phyloP scores from a whole-genome alignment of 768 basidiomycete genomes.

The Pleurotus sapidus region DNA sequence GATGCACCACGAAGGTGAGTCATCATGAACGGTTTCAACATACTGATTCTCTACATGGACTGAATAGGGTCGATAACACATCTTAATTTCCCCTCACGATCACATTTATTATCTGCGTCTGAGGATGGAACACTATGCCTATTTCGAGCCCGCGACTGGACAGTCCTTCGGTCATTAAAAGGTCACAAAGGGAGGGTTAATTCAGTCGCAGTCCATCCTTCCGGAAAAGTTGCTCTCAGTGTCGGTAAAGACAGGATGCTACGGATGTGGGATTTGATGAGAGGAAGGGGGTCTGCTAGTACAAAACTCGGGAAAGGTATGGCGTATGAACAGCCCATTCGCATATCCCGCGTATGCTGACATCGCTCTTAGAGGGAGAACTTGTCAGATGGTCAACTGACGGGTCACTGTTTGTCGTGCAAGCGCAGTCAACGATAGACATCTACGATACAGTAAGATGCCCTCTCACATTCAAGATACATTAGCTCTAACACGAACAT shows the following conservation, averaged over 20 bases:
- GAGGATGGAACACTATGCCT: constrained; percentile 90
- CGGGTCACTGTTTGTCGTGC: constrained; percentile 79
- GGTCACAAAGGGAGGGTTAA: constrained; percentile 96
- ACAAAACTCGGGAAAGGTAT: constrained; percentile 86
- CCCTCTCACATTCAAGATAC: background rate
- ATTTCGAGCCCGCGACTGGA: constrained; percentile 94
- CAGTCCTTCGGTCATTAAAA: constrained; percentile 79
- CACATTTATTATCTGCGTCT: constrained; percentile 87
- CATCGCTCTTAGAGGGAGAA: constrained; percentile 70
- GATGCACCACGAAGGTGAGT: constrained; percentile 89
- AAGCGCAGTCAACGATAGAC: constrained; percentile 72
- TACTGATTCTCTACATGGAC: background rate
- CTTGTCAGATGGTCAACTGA: constrained; percentile 83
- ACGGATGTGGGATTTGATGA: constrained; percentile 99
- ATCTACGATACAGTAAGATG: constrained; percentile 72
- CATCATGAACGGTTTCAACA: background rate
- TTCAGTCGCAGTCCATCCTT: constrained; percentile 86
- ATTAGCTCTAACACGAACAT: background rate
- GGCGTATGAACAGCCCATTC: constrained; percentile 12
- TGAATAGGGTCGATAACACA: constrained; percentile 85
- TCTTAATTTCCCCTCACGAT: constrained; percentile 81
- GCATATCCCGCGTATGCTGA: background rate
- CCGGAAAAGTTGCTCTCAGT: constrained; percentile 86
- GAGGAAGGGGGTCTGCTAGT: constrained; percentile 87
- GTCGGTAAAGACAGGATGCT: constrained; percentile 89